Base-by-base conservation (phyloP, 257 asterid genomes). In the Verbascum thapsus region DNA sequence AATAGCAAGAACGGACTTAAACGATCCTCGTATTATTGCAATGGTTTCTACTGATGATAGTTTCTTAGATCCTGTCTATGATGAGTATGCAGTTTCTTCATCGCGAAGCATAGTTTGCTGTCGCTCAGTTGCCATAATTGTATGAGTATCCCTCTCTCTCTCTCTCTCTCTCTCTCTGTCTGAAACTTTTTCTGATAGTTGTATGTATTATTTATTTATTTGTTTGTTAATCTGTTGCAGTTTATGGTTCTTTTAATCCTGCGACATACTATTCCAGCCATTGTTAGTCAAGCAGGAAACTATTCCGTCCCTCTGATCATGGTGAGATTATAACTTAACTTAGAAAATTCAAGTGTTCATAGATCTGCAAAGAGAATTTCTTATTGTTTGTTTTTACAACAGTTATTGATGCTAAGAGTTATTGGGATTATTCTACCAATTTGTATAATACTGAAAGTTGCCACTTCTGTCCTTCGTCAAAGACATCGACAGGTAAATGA, bases 1-100 rank as follows among this genome's bases (percentile, higher is more conserved):
- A 80, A 87, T 94, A 48, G 70, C 83, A 12, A 81, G 98, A 70
- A 78, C 89, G 56, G 95, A 82, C 65, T 59, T 72, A 58, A 78
- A 70, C 15, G 76, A 82, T 69, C 81, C 79, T 68, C 89, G 74
- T 13, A 65, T 87, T 48, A 74, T 87, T 53, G 69, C 92, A 38
- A 72, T 84, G 74, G 87, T 82, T 58, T 78, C 95, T 18, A 76
- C 84, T 13, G 90, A 80, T 70, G 80, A 60, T 10, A 44, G 68
- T 70, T 65, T 70, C 53, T 63, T 72, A 30, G 81, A 73, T 64
- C 64, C 84, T 18, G 80, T 40, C 6, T 38, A 64, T 18, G 61
- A 78, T 17, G 87, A 85, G 17, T 64, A 72, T 5, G 69, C 77
- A 4, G 81, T 67, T 50, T 68, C 85, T 49, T 67, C 82, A 7